These are phyloP conservation scores for Diaporthe sp. DNA, from an alignment of 2,329 filamentous ascomycete species.

Conservation along the genomic window DNA sequence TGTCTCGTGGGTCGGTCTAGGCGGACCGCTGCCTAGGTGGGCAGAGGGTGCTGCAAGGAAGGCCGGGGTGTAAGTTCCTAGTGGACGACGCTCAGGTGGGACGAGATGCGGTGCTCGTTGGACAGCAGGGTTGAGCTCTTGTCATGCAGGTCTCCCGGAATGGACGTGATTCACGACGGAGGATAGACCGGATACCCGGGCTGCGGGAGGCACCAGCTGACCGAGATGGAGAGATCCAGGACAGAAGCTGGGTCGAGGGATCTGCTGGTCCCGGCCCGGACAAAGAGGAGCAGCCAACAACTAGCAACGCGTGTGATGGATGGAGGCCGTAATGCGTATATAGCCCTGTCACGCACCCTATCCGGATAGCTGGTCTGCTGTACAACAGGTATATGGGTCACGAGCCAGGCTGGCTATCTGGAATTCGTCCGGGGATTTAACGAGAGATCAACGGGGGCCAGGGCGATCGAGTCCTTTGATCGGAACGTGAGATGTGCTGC, in stretches of 20 bases:
- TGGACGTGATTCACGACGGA: neutral
- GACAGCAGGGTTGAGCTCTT: constrained; percentile 24
- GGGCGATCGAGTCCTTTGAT: neutral
- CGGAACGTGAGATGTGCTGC: neutral
- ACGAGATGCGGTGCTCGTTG: constrained; percentile 32
- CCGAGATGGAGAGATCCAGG: neutral
- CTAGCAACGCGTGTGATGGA: neutral
- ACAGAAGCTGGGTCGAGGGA: neutral
- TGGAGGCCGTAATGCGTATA: neutral
- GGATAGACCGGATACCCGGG: neutral
- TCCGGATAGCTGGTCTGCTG: neutral
- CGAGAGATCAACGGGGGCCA: neutral
- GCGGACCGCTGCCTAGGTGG: constrained; percentile 32
- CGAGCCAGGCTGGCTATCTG: constrained; percentile 26
- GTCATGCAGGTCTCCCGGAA: neutral
- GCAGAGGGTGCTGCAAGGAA: constrained; percentile 29
- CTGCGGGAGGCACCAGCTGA: neutral
- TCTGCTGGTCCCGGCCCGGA: neutral
- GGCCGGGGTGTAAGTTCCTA: constrained; percentile 14
- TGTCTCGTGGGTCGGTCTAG: constrained; percentile 25
- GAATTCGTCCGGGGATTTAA: neutral
- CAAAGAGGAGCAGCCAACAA: neutral
- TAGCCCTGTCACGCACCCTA: neutral
- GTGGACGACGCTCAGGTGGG: constrained; percentile 24
- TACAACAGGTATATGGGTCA: constrained; percentile 13